Base-by-base conservation (phyloP, 2,329 filamentous ascomycete genomes). In the Phyllosticta citribraziliensis region DNA sequence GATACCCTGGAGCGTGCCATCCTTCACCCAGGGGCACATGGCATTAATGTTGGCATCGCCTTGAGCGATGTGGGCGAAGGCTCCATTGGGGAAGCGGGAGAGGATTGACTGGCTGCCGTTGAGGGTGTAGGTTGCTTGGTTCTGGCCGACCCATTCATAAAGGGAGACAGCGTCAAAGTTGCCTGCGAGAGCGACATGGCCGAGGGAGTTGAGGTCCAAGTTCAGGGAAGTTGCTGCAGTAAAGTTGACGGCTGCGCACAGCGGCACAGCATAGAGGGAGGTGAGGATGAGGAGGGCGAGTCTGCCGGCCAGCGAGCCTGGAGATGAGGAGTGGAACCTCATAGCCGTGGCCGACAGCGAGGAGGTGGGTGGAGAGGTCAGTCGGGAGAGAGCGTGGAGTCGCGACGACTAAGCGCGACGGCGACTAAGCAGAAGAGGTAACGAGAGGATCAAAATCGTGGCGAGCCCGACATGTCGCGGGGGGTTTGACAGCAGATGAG, bases 81-180 rank as follows among this genome's bases (percentile, higher is more conserved):
- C 84, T 67, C 92, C 91, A 75, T 96, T 94, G 3, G 94, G 93
- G 66, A 96, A 84, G 58, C 87, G 85, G 20, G 88, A 84, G 60
- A 97, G 82, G 51, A 99, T 82, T 19, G 89, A 88, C 70, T 92
- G 85, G 68, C 87, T 90, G 71, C 89, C 90, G 79, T 96, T 91
- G 63, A 82, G 84, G 68, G 77, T 85, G 67, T 84, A 83, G 17
- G 82, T 76, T 63, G 80, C 78, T 73, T 93, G 84, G 62, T 80
- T 86, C 73, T 99, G 93, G 64, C 88, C 89, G 69, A 88, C 80
- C 69, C 86, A 97, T 70, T 92, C 80, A 77, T 94, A 97, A 50
- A 97, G 79, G 12, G 94, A 97, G 68, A 97, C 88, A 60, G 91
- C 90, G 69, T 89, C 85, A 72, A 96, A 99, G 75, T 97, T 87